Percentiles rank a stretch among this genome's conserved stretches.
These are phyloP conservation scores for Podospora conica DNA, from an alignment of 495 filamentous ascomycete genomes.

Conservation along the genomic window DNA sequence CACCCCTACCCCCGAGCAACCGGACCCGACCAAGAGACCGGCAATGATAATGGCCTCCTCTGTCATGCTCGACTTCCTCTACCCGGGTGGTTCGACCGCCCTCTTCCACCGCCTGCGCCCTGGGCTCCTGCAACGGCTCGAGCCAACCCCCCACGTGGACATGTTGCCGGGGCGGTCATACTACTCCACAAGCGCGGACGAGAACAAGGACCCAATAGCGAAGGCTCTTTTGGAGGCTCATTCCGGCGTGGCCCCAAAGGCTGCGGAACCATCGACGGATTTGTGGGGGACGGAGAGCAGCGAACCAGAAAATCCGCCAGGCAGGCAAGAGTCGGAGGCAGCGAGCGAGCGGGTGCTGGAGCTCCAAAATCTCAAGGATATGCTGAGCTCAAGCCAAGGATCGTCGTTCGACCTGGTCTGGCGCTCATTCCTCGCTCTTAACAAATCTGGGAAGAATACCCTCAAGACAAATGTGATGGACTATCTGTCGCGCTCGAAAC, in stretches of 20 bases:
- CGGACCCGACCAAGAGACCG: constrained; percentile 14
- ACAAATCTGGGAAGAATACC: constrained; percentile 4
- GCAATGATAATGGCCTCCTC: constrained; percentile 33
- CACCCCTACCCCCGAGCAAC: constrained; percentile 14
- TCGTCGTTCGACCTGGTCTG: constrained; percentile 23
- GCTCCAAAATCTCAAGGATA: not conserved
- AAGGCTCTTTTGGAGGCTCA: not conserved
- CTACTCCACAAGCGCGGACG: not conserved
- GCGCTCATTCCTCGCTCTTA: constrained; percentile 20
- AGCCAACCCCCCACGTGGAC: constrained; percentile 1
- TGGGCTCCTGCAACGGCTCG: constrained; percentile 8
- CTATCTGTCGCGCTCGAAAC: constrained; percentile 21
- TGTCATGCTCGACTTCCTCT: constrained; percentile 57
- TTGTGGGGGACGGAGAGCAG: too few species aligned
- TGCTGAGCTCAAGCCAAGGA: constrained; percentile 2
- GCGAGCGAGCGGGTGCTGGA: not conserved
- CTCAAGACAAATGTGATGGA: constrained; percentile 15
- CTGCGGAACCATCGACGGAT: not conserved
- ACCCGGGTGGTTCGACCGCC: constrained; percentile 49
- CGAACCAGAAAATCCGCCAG: not conserved
- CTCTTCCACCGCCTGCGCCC: constrained; percentile 37
- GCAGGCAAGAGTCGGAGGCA: not conserved
- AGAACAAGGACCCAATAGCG: not conserved
- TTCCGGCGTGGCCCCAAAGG: not conserved
- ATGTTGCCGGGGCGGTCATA: constrained; percentile 13